Evolutionary conservation across 2,329 filamentous ascomycete species (phyloP), one percentile per base, ranked within the genome.

Genomic region (Colletotrichum eremochloae): DNA sequence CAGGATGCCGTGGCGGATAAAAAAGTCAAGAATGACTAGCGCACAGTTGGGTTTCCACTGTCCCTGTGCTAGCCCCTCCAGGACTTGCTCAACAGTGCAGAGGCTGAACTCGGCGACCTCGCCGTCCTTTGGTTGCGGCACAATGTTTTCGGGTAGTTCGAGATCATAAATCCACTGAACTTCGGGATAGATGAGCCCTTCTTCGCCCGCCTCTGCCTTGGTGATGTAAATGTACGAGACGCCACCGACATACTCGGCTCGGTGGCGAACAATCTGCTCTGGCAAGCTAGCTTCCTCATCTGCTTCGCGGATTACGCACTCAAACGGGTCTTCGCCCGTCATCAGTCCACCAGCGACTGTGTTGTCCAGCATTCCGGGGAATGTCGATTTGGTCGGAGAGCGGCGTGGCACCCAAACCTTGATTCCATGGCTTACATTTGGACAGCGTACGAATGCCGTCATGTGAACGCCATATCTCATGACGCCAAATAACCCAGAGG

Each of bases 11-110:
- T 95, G 94, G 65, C 96, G 89, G 76, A 97, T 86, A 79, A 99
- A 93, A 84, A 98, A 99, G 81, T 98, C 95, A 57, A 98, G 82
- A 79, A 96, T 84, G 60, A 97, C 89, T 70, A 96, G 80, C 18
- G 93, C 92, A 81, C 95, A 98, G 81, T 98, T 98, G 2, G 95
- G 93, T 85, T 99, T 99, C 85, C 96, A 99, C 76, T 92, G 89
- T 18, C 93, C 94, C 64, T 85, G 84, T 20, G 86, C 87, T 78
- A 99, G 84, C 56, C 92, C 90, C 69, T 86, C 85, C 81, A 91
- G 89, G 56, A 97, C 89, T 81, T 97, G 89, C n/a, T 93, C 89
- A 52, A 98, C 87, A 1, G 88, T 91, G 88, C 90, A 91, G 70
- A 98, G 85, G 79, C 90, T 88, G 80, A 98, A 98, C 73, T 90